Percentiles rank a stretch among this genome's conserved stretches.
Conservation (phyloP, 1,284 basidiomycete genomes). For the Ceratorhiza oryzae-sativae region DNA sequence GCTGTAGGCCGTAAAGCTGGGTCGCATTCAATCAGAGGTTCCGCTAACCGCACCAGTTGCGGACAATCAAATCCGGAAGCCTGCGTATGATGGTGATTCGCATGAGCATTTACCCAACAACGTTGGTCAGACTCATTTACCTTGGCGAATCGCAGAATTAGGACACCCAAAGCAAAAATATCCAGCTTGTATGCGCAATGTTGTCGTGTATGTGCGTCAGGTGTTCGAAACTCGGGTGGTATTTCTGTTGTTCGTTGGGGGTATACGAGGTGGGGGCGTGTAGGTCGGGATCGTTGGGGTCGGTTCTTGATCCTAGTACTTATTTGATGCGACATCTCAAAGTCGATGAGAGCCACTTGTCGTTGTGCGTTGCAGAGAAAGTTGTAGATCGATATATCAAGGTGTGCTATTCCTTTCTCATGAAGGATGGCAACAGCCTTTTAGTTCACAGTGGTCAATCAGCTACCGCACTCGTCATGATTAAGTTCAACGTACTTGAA, state of each 20-base stretch:
- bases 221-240: conserved; percentile 28
- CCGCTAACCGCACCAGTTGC: conserved; percentile 22
- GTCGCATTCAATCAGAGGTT: conserved; percentile 27
- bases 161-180: conserved; percentile 29
- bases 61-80: conserved; percentile 36
- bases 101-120: background rate
- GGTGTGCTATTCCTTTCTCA: conserved; percentile 34
- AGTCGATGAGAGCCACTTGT: conserved; percentile 26
- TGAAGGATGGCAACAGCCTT: conserved; percentile 32
- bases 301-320: background rate
- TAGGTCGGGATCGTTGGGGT: background rate
- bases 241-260: conserved; percentile 31
- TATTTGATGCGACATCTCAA: conserved; percentile 11
- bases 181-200: conserved; percentile 39
- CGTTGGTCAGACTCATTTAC: background rate
- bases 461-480: background rate
- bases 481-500: background rate
- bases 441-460: background rate
- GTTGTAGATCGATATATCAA: conserved; percentile 35
- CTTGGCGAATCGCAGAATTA: conserved; percentile 33
- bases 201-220: conserved; percentile 14
- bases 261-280: conserved; percentile 9
- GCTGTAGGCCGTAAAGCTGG: conserved; percentile 18
- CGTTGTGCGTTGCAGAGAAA: conserved; percentile 18
- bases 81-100: background rate